These are phyloP conservation scores for Salix koriyanagi DNA, from an alignment of 345 rosid species.

Conservation along the genomic window DNA sequence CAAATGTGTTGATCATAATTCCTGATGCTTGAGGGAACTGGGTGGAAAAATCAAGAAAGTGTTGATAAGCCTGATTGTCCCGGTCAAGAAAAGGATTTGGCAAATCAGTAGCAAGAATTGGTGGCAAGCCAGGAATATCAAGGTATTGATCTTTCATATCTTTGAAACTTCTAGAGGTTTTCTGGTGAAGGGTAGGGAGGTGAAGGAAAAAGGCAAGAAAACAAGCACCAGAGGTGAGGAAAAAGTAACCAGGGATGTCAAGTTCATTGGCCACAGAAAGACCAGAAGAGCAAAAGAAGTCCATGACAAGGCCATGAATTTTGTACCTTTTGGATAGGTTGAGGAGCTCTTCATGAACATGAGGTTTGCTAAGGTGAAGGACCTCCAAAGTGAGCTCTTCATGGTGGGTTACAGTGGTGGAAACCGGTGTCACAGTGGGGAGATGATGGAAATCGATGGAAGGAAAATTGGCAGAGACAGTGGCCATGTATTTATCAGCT, in stretches of 20 bases:
- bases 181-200: slow-evolving; percentile 10
- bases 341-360: slow-evolving; percentile 17
- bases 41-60: slow-evolving; percentile 1
- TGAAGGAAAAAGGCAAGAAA: slow-evolving; percentile 11
- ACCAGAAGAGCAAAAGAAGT: slow-evolving; percentile 23
- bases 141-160: slow-evolving; percentile 7
- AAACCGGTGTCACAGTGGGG: slow-evolving; percentile 13
- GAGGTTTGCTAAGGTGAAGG: slow-evolving; percentile 16
- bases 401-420: not conserved
- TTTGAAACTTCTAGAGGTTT: slow-evolving; percentile 6
- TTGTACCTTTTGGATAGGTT: not conserved
- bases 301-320: slow-evolving; percentile 22
- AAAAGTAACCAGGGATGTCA: slow-evolving; percentile 21
- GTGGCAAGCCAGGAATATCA: slow-evolving; percentile 32
- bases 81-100: slow-evolving; percentile 20
- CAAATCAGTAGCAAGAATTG: slow-evolving; percentile 18
- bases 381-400: slow-evolving; percentile 13
- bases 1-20: slow-evolving; percentile 53
- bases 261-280: slow-evolving; percentile 12
- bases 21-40: slow-evolving; percentile 22
- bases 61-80: slow-evolving; percentile 1
- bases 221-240: slow-evolving; percentile 10
- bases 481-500: slow-evolving; percentile 28
- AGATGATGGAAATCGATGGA: slow-evolving; percentile 29
- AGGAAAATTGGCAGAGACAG: slow-evolving; percentile 13